A percentile compares a stretch with the other conserved stretches of the same genome.
These are phyloP conservation scores for Metarhizium rileyi DNA, from an alignment of 2,329 filamentous ascomycete species.

Conservation along the genomic window DNA sequence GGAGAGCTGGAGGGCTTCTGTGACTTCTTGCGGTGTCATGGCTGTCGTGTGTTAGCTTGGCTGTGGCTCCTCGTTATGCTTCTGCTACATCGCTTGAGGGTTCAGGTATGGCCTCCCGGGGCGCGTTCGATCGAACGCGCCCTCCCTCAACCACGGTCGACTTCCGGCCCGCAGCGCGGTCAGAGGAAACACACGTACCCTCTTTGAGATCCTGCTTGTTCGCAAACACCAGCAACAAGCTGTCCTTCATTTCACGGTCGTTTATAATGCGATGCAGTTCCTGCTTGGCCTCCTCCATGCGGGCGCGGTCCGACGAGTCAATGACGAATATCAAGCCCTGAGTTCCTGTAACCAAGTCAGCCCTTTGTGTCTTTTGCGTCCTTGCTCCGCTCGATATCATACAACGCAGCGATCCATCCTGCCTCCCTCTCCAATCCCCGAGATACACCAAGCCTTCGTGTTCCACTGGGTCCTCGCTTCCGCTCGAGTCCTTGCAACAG, in stretches of 20 bases:
- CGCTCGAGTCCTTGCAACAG: too few relatives aligned
- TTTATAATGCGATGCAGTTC: constrained; percentile 97
- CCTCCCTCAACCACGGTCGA: too few relatives aligned
- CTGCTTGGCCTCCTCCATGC: constrained; percentile 86
- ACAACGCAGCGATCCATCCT: too few relatives aligned
- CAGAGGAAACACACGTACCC: constrained; percentile 37
- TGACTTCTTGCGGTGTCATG: constrained; percentile 72
- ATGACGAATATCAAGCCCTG: constrained; percentile 98
- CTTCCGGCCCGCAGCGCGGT: too few relatives aligned
- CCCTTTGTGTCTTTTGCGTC: too few relatives aligned
- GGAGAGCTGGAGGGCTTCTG: constrained; percentile 63
- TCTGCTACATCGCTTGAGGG: too few relatives aligned
- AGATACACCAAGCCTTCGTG: too few relatives aligned
- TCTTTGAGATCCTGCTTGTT: constrained; percentile 96
- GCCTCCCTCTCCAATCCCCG: too few relatives aligned
- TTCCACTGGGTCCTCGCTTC: too few relatives aligned
- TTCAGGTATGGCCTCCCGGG: too few relatives aligned
- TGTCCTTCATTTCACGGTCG: constrained; percentile 96
- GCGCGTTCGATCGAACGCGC: too few relatives aligned
- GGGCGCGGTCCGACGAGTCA: constrained; percentile 83
- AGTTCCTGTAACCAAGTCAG: constrained; percentile 50
- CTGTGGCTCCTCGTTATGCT: neutral
- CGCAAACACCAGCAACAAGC: constrained; percentile 86
- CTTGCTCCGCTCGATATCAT: too few relatives aligned
- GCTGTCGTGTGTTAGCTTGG: constrained; percentile 35